Percentiles rank a stretch among this genome's conserved stretches.
phyloP scores from a whole-genome alignment of 495 filamentous ascomycete species.

The Xylaria bambusicola region DNA sequence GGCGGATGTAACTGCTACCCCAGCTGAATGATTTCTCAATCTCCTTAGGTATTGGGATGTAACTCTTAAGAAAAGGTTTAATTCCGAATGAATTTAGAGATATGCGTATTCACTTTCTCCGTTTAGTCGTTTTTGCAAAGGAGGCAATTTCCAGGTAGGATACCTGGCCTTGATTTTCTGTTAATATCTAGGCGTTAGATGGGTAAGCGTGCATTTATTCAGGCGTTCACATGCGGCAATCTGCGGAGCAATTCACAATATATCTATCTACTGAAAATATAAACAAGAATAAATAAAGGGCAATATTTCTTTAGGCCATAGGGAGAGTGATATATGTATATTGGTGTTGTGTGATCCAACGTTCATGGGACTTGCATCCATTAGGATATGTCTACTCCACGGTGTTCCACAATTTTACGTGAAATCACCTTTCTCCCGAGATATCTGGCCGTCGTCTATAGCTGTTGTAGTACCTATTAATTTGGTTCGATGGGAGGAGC shows the following conservation, averaged over 20 bases:
- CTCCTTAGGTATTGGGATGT: background rate
- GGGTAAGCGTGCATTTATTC: conserved; percentile 10
- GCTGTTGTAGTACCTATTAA: too few relatives aligned
- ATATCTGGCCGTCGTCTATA: too few relatives aligned
- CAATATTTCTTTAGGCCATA: background rate
- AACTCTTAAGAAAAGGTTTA: background rate
- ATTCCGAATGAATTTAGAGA: background rate
- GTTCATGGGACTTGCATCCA: too few relatives aligned
- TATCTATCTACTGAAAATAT: background rate
- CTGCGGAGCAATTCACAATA: conserved; percentile 8
- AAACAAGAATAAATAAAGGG: too few relatives aligned
- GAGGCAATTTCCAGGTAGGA: too few relatives aligned
- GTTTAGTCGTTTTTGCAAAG: too few relatives aligned
- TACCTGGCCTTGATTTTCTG: background rate
- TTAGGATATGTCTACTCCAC: too few relatives aligned
- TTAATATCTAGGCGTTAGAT: conserved; percentile 7
- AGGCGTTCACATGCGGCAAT: conserved; percentile 8
- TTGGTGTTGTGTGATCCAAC: background rate
- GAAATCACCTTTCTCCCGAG: too few relatives aligned
- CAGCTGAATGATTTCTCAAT: background rate
- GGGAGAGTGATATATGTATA: background rate
- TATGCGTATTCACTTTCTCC: too few relatives aligned
- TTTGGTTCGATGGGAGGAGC: too few relatives aligned
- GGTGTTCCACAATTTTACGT: too few relatives aligned
- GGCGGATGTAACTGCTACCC: conserved; percentile 15